These are phyloP conservation scores for Triticum urartu DNA, from an alignment of 176 grass and related monocot genomes.

Conservation along the genomic window DNA sequence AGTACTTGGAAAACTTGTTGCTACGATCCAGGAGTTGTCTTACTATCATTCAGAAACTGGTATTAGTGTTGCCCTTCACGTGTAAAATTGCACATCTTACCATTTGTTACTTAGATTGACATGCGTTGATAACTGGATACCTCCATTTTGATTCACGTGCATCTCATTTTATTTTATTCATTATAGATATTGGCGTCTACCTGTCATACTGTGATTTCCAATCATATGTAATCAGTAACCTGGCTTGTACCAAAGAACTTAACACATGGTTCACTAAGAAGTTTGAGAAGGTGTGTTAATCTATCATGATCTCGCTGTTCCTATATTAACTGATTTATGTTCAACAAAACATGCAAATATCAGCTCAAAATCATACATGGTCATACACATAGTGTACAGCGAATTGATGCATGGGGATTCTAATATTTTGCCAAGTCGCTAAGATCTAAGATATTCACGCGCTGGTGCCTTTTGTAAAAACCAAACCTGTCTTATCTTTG, in stretches of 20 bases:
- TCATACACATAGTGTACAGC: not conserved
- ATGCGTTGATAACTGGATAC: slow-evolving; percentile 8
- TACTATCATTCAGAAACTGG: slow-evolving; percentile 58
- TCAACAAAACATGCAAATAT: slow-evolving; percentile 7
- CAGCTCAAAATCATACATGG: not conserved
- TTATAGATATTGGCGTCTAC: slow-evolving; percentile 45
- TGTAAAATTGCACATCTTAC: slow-evolving; percentile 28
- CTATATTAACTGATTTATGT: slow-evolving; percentile 18
- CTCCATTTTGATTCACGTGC: slow-evolving; percentile 17
- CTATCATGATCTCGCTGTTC: not conserved
- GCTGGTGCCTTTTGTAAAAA: slow-evolving; percentile 13
- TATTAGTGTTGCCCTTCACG: slow-evolving; percentile 18
- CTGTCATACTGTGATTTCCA: slow-evolving; percentile 45
- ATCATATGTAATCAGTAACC: slow-evolving; percentile 26
- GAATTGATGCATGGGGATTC: not conserved
- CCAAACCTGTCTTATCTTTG: not conserved
- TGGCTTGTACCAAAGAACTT: slow-evolving; percentile 41
- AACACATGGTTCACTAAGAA: slow-evolving; percentile 50
- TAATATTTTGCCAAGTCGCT: not conserved
- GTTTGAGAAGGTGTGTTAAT: slow-evolving; percentile 50
- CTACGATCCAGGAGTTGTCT: slow-evolving; percentile 46
- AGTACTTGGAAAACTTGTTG: slow-evolving; percentile 45
- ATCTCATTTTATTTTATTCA: slow-evolving; percentile 22
- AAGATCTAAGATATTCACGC: not conserved
- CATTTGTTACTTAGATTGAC: slow-evolving; percentile 8